phyloP scores from a whole-genome alignment of 352 stramenopile genomes.

The Globisporangium alternatum region DNA sequence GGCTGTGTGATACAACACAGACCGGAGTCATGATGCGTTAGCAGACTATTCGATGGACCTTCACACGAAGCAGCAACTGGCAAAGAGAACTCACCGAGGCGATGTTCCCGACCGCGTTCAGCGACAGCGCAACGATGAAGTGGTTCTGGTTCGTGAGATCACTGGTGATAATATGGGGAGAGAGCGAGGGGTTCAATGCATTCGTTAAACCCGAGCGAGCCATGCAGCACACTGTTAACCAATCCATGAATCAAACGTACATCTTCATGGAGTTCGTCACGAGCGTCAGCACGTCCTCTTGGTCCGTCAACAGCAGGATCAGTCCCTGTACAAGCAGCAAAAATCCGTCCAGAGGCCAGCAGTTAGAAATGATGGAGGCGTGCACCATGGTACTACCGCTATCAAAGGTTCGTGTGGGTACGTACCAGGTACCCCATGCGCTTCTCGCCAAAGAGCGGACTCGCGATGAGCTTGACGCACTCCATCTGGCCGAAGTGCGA shows the following conservation, averaged over 20 bases:
- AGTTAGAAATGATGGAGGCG: neutral
- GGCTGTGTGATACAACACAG: slow-evolving; percentile 33
- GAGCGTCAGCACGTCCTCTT: slow-evolving; percentile 99
- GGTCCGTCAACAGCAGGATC: slow-evolving; percentile 97
- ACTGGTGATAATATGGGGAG: slow-evolving; percentile 27
- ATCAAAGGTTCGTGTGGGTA: too few species aligned
- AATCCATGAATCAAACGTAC: slow-evolving; percentile 27
- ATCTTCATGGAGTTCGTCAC: slow-evolving; percentile 99
- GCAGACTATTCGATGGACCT: neutral
- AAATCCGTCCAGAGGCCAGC: neutral
- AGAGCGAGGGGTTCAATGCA: neutral
- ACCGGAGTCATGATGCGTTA: slow-evolving; percentile 9
- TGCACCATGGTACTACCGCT: neutral
- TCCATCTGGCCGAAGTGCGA: slow-evolving; percentile 99
- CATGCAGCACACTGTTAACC: neutral
- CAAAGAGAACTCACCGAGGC: slow-evolving; percentile 72
- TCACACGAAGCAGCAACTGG: neutral
- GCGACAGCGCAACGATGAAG: slow-evolving; percentile 95
- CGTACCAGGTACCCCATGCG: slow-evolving; percentile 96
- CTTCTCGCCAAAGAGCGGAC: slow-evolving; percentile 98
- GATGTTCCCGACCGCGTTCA: slow-evolving; percentile 98
- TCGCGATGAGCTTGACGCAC: slow-evolving; percentile 99
- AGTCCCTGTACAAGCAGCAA: slow-evolving; percentile 59
- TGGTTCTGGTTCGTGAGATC: slow-evolving; percentile 93
- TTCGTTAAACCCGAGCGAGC: neutral